Base-by-base conservation (phyloP, 2,329 filamentous ascomycete species). In the Boeremia exigua region DNA sequence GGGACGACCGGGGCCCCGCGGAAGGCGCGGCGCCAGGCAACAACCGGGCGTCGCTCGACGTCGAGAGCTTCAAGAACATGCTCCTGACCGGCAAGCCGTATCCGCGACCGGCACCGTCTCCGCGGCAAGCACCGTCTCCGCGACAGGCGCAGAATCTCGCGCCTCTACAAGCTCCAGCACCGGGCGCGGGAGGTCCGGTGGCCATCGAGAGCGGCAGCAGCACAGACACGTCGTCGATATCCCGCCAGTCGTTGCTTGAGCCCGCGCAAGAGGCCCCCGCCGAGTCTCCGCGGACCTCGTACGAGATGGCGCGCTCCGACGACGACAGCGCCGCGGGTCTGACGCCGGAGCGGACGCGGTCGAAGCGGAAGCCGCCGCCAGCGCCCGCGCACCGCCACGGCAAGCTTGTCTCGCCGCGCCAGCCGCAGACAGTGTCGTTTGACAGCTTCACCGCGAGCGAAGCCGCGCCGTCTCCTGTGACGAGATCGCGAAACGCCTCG, bases 1-100 rank as follows among this genome's bases (percentile, higher is more conserved):
- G 49, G 42, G 65, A 68, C 33, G 69, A 71, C 56, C 71, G 68
- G 67, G 60, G 63, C 23, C 32, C 57, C 43, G 39, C 69, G 63
- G 65, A 70, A 58, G 66, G 65, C 52, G 44, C 56, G 48, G 40
- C 58, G n/a, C 37, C 52, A 58, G 59, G 65, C 62, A 65, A 61
- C 53, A 60, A 64, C 43, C 77, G 71, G 68, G 72, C 71, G 33
- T 81, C 85, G 0, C 75, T 94, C 60, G 89, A 95, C 69, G 91
- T 94, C 1, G 86, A 91, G 69, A 87, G 90, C 7, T 95, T 95
- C 77, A 88, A 87, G 68, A 83, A 88, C 56, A 77, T 95, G 58
- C 81, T 95, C 43, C 80, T 95, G 77, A 95, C 90, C 0, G 91
- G 91, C 17, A 85, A 86, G 65, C 71, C 84, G 32, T 82, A 70